Base-by-base conservation (phyloP, 805 yeast species). In the Schizosaccharomyces octosporus region DNA sequence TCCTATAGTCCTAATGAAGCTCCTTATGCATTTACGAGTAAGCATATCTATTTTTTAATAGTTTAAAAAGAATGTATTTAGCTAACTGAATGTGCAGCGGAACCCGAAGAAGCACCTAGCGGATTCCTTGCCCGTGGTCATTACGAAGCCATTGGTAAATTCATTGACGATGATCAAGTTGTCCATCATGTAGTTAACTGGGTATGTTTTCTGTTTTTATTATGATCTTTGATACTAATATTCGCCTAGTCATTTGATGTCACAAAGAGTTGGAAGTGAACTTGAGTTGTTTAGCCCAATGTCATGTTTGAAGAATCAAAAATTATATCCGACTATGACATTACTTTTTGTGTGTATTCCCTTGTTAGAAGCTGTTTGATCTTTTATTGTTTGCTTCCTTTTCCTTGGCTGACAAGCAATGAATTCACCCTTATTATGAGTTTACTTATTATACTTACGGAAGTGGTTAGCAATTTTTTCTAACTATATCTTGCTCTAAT, bases 51-150 rank as follows among this genome's bases (percentile, higher is more conserved):
- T 55, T 21, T 3, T 5, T 48, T 9, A 7, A 13, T 48, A 27
- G 19, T 9, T 27, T 15, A n/a, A 11, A 36, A 36, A 2, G 29
- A 48, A 48, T 9, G 29, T 27, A 24, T 27, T 2, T 48, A 31
- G 29, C 55, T 48, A 48, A 48, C 15, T 27, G 29, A 21, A 15
- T 21, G 55, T 11, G n/a, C 15, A 36, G 41, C 60, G 63, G 67
- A 79, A 55, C 78, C 81, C 68, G 88, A 85, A 63, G 95, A 87
- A 71, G 96, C 96, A 5, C 97, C 97, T 45, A 78, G 87, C 58
- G 97, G 97, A 1, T 71, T 89, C 71, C 72, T 89, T 65, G 95
- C 93, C 2, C 80, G 97, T 72, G 96, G 96, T 48, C 77, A 80
- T 59, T 89, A 87, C 73, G 79, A 82, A 55, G 95, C 95, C 5